These are phyloP conservation scores for Plantago coronopus DNA, from an alignment of 305 asterid species.

Conservation along the genomic window DNA sequence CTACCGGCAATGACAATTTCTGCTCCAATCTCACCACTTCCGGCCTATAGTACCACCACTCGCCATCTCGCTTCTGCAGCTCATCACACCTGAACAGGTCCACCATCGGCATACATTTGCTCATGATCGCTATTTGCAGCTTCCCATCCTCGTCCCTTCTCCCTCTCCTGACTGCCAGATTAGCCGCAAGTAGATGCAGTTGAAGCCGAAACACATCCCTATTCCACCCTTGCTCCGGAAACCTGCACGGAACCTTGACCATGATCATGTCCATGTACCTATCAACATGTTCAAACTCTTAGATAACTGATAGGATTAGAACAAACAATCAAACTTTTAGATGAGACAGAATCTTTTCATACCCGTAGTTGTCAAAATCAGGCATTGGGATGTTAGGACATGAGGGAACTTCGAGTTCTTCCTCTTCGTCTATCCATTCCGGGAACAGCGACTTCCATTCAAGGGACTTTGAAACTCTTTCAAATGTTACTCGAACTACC, in stretches of 20 bases:
- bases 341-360: too few relatives aligned
- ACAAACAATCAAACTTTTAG: too few relatives aligned
- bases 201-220: slow-evolving; percentile 57
- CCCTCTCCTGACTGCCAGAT: slow-evolving; percentile 45
- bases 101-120: slow-evolving; percentile 52
- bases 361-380: slow-evolving; percentile 20
- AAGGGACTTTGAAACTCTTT: slow-evolving; percentile 33
- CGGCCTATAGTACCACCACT: slow-evolving; percentile 54
- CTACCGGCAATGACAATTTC: slow-evolving; percentile 49
- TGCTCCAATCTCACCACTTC: slow-evolving; percentile 37
- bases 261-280: slow-evolving; percentile 38
- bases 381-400: slow-evolving; percentile 67
- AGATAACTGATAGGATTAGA: too few relatives aligned
- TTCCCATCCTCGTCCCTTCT: slow-evolving; percentile 27
- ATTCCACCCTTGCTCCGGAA: slow-evolving; percentile 36
- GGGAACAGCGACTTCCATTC: slow-evolving; percentile 61
- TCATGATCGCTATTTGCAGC: slow-evolving; percentile 40
- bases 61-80: slow-evolving; percentile 36
- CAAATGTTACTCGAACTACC: slow-evolving; percentile 22
- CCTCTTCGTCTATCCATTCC: slow-evolving; percentile 70
- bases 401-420: slow-evolving; percentile 41
- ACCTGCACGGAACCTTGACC: slow-evolving; percentile 44
- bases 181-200: slow-evolving; percentile 45
- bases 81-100: slow-evolving; percentile 56
- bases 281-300: too few relatives aligned